phyloP scores from a whole-genome alignment of 208 protist species.

The Wallacemonas collosoma region DNA sequence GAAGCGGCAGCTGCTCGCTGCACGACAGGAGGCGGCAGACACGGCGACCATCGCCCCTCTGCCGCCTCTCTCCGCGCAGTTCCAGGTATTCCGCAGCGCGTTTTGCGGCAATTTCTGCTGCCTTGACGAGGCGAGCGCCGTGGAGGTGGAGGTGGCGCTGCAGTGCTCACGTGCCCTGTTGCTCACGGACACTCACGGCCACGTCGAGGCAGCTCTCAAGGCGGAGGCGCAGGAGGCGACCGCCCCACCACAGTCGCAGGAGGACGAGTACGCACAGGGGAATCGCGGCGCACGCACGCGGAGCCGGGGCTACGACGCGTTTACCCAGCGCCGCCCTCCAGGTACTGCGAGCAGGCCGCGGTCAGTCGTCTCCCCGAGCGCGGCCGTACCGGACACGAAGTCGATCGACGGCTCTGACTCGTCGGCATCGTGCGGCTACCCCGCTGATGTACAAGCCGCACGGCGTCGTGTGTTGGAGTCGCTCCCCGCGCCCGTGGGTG shows the following conservation, averaged over 20 bases:
- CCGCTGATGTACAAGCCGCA: background rate
- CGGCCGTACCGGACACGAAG: background rate
- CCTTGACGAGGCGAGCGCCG: slow-evolving; percentile 30
- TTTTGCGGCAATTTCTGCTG: slow-evolving; percentile 59
- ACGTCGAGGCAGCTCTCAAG: background rate
- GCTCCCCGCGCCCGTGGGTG: slow-evolving; percentile 47
- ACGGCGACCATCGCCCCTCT: slow-evolving; percentile 18
- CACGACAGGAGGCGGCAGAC: slow-evolving; percentile 42
- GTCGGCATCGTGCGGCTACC: background rate
- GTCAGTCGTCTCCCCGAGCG: too few species aligned
- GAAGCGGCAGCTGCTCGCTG: slow-evolving; percentile 50
- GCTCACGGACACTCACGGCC: slow-evolving; percentile 25
- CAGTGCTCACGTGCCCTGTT: slow-evolving; percentile 46
- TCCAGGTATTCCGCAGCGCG: slow-evolving; percentile 49
- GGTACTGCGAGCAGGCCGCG: background rate
- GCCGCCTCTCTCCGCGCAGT: slow-evolving; percentile 46
- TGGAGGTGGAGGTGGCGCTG: slow-evolving; percentile 65
- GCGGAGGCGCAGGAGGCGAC: background rate
- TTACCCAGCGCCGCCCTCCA: slow-evolving; percentile 5
- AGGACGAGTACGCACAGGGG: background rate
- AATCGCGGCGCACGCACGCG: background rate
- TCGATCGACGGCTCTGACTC: background rate
- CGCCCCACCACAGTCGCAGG: background rate
- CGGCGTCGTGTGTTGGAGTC: slow-evolving; percentile 15
- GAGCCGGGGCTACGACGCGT: slow-evolving; percentile 19